phyloP scores from a whole-genome alignment of 169 alveolate genomes.

The Eimeria zaria region DNA sequence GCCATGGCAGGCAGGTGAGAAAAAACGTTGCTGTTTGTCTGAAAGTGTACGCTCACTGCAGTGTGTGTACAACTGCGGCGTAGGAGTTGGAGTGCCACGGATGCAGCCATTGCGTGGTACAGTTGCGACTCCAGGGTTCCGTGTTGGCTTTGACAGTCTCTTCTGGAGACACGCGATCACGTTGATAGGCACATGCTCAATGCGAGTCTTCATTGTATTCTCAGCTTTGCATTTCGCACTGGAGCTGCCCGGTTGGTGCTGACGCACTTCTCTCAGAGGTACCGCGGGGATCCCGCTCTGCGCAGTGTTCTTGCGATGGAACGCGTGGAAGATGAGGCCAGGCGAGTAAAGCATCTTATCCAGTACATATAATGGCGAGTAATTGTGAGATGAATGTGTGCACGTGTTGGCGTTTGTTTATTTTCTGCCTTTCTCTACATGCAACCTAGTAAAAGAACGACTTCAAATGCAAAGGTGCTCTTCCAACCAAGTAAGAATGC shows the following conservation, averaged over 20 bases:
- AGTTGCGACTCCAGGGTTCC: background rate
- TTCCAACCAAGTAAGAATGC: background rate
- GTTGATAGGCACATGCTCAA: background rate
- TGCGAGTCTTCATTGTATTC: background rate
- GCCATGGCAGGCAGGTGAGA: constrained; percentile 89
- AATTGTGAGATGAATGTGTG: background rate
- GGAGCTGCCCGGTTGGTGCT: constrained; percentile 87
- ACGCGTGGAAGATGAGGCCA: constrained; percentile 87
- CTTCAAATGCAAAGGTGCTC: background rate
- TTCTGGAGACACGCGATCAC: background rate
- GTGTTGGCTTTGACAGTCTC: background rate
- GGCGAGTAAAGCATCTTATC: background rate
- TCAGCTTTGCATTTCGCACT: constrained; percentile 86
- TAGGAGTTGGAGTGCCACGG: background rate
- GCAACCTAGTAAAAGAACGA: background rate
- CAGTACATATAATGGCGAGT: background rate
- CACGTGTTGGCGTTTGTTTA: background rate
- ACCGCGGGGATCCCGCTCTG: constrained; percentile 88
- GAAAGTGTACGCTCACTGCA: background rate
- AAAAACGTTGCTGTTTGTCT: background rate
- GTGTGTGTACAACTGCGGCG: background rate
- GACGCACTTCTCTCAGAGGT: constrained; percentile 91
- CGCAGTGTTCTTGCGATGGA: constrained; percentile 84
- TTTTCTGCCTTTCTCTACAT: background rate
- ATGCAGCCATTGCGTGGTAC: background rate